Evolutionary conservation across 1,284 basidiomycete species (phyloP).

Genomic region (Tylopilus sp.): DNA sequence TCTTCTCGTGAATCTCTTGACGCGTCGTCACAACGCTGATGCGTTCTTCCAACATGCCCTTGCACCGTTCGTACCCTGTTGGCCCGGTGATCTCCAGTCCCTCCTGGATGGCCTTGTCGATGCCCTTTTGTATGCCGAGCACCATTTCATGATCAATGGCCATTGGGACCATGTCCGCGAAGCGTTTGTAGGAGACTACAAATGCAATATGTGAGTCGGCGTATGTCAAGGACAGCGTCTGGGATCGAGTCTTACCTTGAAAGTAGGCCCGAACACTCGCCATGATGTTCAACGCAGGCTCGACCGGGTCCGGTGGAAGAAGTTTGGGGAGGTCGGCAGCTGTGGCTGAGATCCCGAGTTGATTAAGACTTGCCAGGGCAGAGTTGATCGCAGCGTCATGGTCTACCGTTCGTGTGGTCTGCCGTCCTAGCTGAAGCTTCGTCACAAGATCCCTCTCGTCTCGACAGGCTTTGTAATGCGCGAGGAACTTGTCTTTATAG

Average conservation of each 20-base stretch:
- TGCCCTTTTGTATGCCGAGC: constrained; percentile 51
- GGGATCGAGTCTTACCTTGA: constrained; percentile 58
- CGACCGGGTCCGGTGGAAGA: constrained; percentile 63
- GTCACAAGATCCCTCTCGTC: constrained; percentile 42
- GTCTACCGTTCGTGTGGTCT: neutral
- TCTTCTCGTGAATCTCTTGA: constrained; percentile 45
- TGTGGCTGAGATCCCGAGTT: constrained; percentile 56
- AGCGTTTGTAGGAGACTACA: constrained; percentile 76
- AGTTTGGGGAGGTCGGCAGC: constrained; percentile 63
- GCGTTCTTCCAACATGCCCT: constrained; percentile 67
- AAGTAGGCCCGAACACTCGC: constrained; percentile 79
- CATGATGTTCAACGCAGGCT: constrained; percentile 72
- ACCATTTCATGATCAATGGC: constrained; percentile 74
- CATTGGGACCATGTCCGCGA: constrained; percentile 71
- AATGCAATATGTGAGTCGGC: neutral
- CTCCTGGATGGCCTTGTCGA: constrained; percentile 58
- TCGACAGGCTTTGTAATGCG: constrained; percentile 57
- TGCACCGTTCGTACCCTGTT: constrained; percentile 48
- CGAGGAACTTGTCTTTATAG: constrained; percentile 68
- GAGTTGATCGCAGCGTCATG: constrained; percentile 10
- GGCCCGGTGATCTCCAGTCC: constrained; percentile 53
- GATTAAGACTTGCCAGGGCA: constrained; percentile 53
- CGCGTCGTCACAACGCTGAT: constrained; percentile 55
- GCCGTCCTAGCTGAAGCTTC: constrained; percentile 19
- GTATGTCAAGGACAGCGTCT: neutral